Base-by-base conservation (phyloP, 176 grass and related monocot genomes). In the Avena insularis region DNA sequence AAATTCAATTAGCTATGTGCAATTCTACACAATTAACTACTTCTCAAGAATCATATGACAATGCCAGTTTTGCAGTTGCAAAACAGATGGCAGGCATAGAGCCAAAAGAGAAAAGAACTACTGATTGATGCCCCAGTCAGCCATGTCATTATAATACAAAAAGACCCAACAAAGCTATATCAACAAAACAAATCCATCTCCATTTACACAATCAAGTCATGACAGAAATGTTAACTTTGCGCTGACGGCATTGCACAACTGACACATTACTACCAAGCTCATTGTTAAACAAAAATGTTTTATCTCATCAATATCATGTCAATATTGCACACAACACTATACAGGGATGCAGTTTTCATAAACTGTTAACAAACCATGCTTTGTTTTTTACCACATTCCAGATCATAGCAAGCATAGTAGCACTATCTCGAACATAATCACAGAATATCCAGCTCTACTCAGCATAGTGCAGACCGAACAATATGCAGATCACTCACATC, bases 11-110 rank as follows among this genome's bases (percentile, higher is more conserved):
- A 23, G 53, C 12, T 27, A 80, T 65, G n/a, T 46, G 56, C 66
- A 73, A 55, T 9, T 66, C n/a, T 27, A 33, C 31, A 64, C 7
- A 62, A 20, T 43, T 20, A 80, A 17, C 56, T 20, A 62, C 5
- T 46, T 86, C 40, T 79, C 53, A 86, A 70, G 33, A 79, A 79
- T 20, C 76, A 86, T 79, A 79, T n/a, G 21, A n/a, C 0, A 20
- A 29, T 0, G 3, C 19, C 55, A 79, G 17, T 83, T 77, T 33
- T 58, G 15, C 29, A 27, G 67, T 71, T 23, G 53, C 40, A 21
- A 59, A 77, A 16, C 31, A 72, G 12, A 63, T 1, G 23, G 15
- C n/a, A 38, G 80, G 47, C 57, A 75, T 19, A 36, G 9, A 77
- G 8, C 20, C 66, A 80, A 89, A 85, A 54, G 6, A 63, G 9